Evolutionary conservation across 257 asterid genomes (phyloP).

Genomic region (Solanum pimpinellifolium): DNA sequence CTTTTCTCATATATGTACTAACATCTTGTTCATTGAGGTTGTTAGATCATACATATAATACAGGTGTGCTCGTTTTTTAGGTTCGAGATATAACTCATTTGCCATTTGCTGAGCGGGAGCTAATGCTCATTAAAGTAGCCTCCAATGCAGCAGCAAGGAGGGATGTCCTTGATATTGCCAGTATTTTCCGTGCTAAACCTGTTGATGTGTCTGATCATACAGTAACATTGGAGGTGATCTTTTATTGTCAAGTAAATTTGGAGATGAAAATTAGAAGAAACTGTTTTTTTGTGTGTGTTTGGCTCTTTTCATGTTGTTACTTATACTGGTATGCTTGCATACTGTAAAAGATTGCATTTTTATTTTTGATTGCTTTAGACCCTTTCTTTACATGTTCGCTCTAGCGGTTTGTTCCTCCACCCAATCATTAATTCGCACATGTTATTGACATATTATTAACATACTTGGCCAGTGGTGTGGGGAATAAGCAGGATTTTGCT

Average conservation of each 20-base stretch:
- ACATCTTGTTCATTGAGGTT: background rate
- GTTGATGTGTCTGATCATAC: constrained; percentile 94
- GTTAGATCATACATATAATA: background rate
- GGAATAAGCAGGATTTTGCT: background rate
- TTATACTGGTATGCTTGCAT: background rate
- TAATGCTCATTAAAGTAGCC: constrained; percentile 82
- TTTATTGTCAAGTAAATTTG: constrained; percentile 28
- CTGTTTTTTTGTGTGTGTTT: background rate
- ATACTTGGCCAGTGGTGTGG: background rate
- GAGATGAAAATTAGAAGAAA: constrained; percentile 25
- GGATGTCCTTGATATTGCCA: constrained; percentile 83
- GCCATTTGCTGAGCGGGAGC: constrained; percentile 90
- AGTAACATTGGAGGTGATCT: constrained; percentile 59
- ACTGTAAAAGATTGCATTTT: background rate
- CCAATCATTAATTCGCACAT: background rate
- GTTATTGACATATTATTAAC: background rate
- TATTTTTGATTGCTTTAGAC: background rate
- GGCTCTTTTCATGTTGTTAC: background rate
- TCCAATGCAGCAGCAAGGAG: constrained; percentile 72
- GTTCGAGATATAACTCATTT: constrained; percentile 63
- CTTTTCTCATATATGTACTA: background rate
- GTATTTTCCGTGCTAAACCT: constrained; percentile 81
- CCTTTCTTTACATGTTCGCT: background rate
- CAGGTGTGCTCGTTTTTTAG: constrained; percentile 19
- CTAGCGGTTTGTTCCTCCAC: background rate